Evolutionary conservation across 305 asterid genomes (phyloP).

Genomic region (Ilex paraguariensis): DNA sequence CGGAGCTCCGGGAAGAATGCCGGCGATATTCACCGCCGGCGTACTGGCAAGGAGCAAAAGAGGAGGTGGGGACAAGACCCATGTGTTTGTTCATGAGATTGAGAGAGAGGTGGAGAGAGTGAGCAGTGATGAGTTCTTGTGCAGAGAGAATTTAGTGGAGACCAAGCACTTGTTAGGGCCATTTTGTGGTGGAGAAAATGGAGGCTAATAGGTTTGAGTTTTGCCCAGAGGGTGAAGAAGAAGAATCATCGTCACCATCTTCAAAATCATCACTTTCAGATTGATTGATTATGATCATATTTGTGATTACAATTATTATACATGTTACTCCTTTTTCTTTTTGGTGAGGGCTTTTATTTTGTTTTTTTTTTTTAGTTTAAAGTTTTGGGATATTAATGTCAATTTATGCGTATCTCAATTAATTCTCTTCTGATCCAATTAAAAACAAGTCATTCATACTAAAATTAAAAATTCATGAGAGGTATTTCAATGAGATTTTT

Average conservation of each 20-base stretch:
- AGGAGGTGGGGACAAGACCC: conserved; percentile 40
- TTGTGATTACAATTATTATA: neutral
- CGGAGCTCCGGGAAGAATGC: conserved; percentile 63
- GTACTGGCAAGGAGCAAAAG: conserved; percentile 68
- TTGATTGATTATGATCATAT: neutral
- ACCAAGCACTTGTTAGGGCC: conserved; percentile 46
- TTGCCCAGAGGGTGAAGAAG: conserved; percentile 34
- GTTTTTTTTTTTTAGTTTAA: no score
- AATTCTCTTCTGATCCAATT: no score
- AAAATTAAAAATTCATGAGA: no score
- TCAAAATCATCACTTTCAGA: conserved; percentile 1
- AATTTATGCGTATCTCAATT: no score
- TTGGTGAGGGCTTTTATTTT: no score
- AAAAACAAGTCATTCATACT: no score
- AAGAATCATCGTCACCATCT: conserved; percentile 20
- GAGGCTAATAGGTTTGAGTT: conserved; percentile 29
- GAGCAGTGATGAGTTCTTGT: conserved; percentile 56
- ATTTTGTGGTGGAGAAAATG: conserved; percentile 54
- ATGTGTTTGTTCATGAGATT: conserved; percentile 64
- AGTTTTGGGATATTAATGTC: no score
- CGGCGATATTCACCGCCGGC: conserved; percentile 66
- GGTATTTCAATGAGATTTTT: no score
- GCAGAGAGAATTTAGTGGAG: conserved; percentile 48
- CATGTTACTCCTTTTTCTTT: no score
- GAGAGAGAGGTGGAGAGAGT: conserved; percentile 50